Base-by-base conservation (phyloP, 2,329 filamentous ascomycete species). In the Phaeosphaeriaceae sp. region DNA sequence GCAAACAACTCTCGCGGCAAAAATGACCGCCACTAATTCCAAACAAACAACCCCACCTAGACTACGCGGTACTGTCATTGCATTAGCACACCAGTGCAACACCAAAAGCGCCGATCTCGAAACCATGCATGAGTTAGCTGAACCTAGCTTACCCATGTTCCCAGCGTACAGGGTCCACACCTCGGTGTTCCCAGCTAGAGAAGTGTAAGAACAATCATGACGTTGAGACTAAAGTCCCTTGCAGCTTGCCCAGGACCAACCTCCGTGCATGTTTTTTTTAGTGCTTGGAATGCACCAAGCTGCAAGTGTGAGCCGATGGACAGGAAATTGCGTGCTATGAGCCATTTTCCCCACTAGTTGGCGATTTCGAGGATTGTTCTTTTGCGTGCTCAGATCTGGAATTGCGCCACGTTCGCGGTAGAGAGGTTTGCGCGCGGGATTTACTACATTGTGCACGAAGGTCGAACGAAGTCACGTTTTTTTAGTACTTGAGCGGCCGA, bases 211-310 rank as follows among this genome's bases (percentile, higher is more conserved):
- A 60, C 61, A 69, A 72, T 60, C 33, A 73, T 74, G 72, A 73
- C 72, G 72, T 73, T 51, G 61, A 72, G 69, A 72, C 65, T 71
- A 66, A 58, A 50, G 21, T 41, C 27, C 31, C 31, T 45, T 22
- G 36, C 31, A 31, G 33, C 51, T 58, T 55, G 54, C 58, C n/a
- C 41, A 21, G 41, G n/a, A 44, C n/a, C 41, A 21, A 20, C 17
- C n/a, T 20, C 41, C 41, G 41, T 21, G 36, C n/a, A 15, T 19
- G 15, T 27, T 4, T 27, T 27, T 27, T 9, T 27, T 20, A 49
- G 11, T 36, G 7, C 25, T 22, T 25, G 20, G 31, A 40, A 50
- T 41, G 48, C 31, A 41, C 19, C 48, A 41, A 2, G 31, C 31
- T 36, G 31, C 31, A 36, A 19, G 41, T 44, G 41, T 44, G 41